Conservation (phyloP, 306 rosid genomes). For the Elaeagnus macrophylla region DNA sequence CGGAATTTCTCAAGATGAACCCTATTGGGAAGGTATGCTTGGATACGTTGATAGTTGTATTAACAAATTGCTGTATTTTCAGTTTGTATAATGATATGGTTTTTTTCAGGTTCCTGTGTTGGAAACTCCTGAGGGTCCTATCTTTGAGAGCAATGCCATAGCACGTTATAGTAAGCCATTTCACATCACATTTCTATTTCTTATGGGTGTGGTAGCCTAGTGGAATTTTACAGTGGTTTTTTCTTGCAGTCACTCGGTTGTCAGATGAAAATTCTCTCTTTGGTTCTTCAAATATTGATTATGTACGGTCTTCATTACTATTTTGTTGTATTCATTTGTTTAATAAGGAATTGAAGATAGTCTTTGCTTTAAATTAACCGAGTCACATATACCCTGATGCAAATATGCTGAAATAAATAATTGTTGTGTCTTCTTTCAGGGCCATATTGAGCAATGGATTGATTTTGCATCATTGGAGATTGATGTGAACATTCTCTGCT, state of each 20-base stretch:
- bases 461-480: slow-evolving; percentile 66
- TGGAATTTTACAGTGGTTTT: not conserved
- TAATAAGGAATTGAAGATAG: not conserved
- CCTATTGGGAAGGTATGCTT: slow-evolving; percentile 66
- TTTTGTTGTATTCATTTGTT: not conserved
- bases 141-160: slow-evolving; percentile 81
- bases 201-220: too few relatives aligned
- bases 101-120: slow-evolving; percentile 55
- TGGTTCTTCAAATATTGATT: slow-evolving; percentile 54
- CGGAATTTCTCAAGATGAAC: slow-evolving; percentile 68
- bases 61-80: too few relatives aligned
- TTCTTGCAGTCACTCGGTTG: slow-evolving; percentile 56
- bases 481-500: slow-evolving; percentile 27
- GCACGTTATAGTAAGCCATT: slow-evolving; percentile 58
- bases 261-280: slow-evolving; percentile 36
- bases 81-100: too few relatives aligned
- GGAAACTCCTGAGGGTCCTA: slow-evolving; percentile 64
- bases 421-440: slow-evolving; percentile 31
- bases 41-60: not conserved
- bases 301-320: slow-evolving; percentile 21
- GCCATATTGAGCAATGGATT: slow-evolving; percentile 75
- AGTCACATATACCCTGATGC: too few relatives aligned
- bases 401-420: not conserved
- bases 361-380: not conserved
- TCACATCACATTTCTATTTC: not conserved